These are phyloP conservation scores for Acephala macrosclerotiorum DNA, from an alignment of 2,329 filamentous ascomycete species.

Conservation along the genomic window DNA sequence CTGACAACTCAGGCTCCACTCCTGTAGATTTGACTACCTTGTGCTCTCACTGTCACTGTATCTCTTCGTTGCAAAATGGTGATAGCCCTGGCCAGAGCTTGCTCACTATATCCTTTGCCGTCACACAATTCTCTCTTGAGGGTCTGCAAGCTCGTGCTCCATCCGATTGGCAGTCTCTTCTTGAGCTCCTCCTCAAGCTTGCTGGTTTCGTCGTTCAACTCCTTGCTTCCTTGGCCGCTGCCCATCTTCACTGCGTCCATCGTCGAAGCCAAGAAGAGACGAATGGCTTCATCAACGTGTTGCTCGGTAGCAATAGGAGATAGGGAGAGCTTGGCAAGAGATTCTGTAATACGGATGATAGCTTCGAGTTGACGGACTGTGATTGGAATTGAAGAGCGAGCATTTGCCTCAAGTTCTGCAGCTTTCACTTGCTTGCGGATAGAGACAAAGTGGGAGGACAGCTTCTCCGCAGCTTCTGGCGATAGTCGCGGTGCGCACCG, in stretches of 20 bases:
- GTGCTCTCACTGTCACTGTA: constrained; percentile 82
- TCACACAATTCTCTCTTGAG: constrained; percentile 91
- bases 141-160: constrained; percentile 90
- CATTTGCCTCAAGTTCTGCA: constrained; percentile 87
- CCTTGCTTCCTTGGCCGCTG: constrained; percentile 80
- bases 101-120: constrained; percentile 87
- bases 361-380: constrained; percentile 97
- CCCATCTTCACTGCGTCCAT: constrained; percentile 98
- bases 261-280: constrained; percentile 92
- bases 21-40: constrained; percentile 77
- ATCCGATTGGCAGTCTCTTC: constrained; percentile 88
- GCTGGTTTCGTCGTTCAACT: constrained; percentile 87
- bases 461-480: constrained; percentile 89
- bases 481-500: constrained; percentile 93
- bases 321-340: constrained; percentile 88
- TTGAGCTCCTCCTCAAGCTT: constrained; percentile 90
- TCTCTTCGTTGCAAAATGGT: constrained; percentile 88
- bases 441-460: constrained; percentile 96
- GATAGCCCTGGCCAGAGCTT: constrained; percentile 82
- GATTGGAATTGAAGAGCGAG: constrained; percentile 93
- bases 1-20: constrained; percentile 63
- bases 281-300: constrained; percentile 97
- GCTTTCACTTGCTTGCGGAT: constrained; percentile 95
- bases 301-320: constrained; percentile 86
- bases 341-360: constrained; percentile 96